Base-by-base conservation (phyloP, 768 basidiomycete genomes). In the Auriscalpium vulgare region DNA sequence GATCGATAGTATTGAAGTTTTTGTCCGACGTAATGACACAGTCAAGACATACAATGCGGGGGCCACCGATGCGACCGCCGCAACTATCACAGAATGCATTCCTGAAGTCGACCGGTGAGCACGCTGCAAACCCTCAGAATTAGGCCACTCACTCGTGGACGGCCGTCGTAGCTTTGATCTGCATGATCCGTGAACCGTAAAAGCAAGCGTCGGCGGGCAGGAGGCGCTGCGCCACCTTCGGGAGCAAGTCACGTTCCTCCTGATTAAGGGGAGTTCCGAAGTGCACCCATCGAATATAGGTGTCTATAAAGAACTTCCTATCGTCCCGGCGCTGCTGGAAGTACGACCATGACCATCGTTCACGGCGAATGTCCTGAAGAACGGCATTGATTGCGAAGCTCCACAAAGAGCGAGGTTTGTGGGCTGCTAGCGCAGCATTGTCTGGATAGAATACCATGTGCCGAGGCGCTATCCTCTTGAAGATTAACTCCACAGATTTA, bases 341-440 rank as follows among this genome's bases (percentile, higher is more conserved):
- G 52, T 55, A 61, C 4, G 56, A 19, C 64, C 62, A 61, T 19
- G 57, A 48, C 59, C 63, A 65, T 5, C 35, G 19, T 35, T 49
- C 37, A 8, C 58, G 54, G 4, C 56, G 59, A 14, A 65, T 35
- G 19, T 58, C 52, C 38, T 51, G 34, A 21, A 46, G 14, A 23
- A 57, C 40, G 9, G 58, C 58, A 11, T 34, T 17, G 13, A 59
- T 53, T 7, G 63, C 63, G 46, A 50, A 60, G 7, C 13, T 43
- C 63, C 63, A 65, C 19, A 55, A 36, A 9, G 40, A 47, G 4
- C 50, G 50, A 8, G 59, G 35, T 35, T 38, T 55, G 35, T 61
- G 48, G 4, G 37, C 40, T 2, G 49, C 29, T 6, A 62, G 34
- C 34, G 13, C 37, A 2, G 16, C n/a, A 8, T 51, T 50, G 8